Evolutionary conservation across 331 rosid genomes (phyloP), one percentile per base, ranked within the genome.

Genomic region (Ulmus americana): DNA sequence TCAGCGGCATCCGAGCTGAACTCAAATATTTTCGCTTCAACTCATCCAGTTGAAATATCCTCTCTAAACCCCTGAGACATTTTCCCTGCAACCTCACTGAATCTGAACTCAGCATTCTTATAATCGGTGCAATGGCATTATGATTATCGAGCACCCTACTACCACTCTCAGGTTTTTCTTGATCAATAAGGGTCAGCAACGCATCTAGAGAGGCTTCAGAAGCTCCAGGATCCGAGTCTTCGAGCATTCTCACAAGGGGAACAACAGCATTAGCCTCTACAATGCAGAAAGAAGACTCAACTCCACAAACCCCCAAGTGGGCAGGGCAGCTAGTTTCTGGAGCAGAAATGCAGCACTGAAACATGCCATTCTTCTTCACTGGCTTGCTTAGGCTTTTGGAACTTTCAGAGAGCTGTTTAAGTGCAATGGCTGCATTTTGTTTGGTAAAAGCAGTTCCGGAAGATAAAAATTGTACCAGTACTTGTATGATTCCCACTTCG

Each of bases 341-440:
- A 41, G 76, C 61, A 55, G 69, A 58, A 10, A 74, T 40, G 81
- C 83, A 86, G 66, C 81, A 11, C 54, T 41, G 58, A 43, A 81
- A 64, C 6, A 75, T 7, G 4, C 81, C 51, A 1, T 42, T 61
- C 64, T 73, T 81, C 78, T 81, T 81, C 39, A 81, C 78, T 0
- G 76, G 82, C 81, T 48, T 77, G 85, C 79, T 81, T 62, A 86
- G 74, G 70, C 35, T 38, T n/a, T 48, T 51, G 10, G 94, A 81
- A 68, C 89, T 83, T 65, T 86, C 77, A 1, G 94, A 86, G 65
- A 86, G 73, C 80, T 83, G 94, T 65, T 72, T 83, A 48, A 86
- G 79, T 5, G 85, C 75, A 70, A 74, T 43, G 50, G 94, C 89
- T 39, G 94, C 77, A 14, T 74, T 72, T 72, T 73, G 76, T 68